Conservation (phyloP, 768 basidiomycete species). For the Cystobasidium tubakii region DNA sequence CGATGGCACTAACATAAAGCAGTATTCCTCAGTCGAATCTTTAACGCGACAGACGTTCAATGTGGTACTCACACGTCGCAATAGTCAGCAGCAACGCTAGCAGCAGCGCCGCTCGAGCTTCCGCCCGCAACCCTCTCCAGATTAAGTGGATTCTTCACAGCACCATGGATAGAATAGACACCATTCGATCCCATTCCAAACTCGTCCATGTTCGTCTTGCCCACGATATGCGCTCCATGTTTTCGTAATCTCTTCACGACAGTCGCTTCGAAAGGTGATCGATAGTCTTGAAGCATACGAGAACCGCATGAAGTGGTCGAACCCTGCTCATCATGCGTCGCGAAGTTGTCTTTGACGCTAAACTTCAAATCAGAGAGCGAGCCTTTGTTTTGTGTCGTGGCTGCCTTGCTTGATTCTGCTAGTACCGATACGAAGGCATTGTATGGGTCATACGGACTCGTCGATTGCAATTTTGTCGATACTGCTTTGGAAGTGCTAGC, state of each 20-base stretch:
- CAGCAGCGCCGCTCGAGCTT: conserved; percentile 90
- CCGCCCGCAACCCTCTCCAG: conserved; percentile 69
- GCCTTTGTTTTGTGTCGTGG: not conserved
- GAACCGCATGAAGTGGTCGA: conserved; percentile 17
- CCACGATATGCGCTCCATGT: conserved; percentile 66
- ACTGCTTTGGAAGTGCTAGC: not conserved
- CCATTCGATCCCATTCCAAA: conserved; percentile 98
- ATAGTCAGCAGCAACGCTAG: conserved; percentile 77
- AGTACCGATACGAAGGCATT: conserved; percentile 2
- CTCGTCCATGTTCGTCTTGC: conserved; percentile 93
- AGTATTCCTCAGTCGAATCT: not conserved
- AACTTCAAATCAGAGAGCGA: not conserved
- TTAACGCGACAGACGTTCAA: not conserved
- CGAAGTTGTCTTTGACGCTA: conserved; percentile 35
- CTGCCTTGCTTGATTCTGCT: not conserved
- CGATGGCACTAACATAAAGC: conserved; percentile 62
- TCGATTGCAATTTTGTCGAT: not conserved
- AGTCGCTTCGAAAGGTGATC: conserved; percentile 78
- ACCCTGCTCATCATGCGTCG: conserved; percentile 12
- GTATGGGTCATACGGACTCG: not conserved
- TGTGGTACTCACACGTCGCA: conserved; percentile 67
- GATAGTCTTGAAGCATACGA: conserved; percentile 56
- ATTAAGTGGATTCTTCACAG: conserved; percentile 65
- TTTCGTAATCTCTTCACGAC: conserved; percentile 62
- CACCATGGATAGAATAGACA: conserved; percentile 64